phyloP scores from a whole-genome alignment of 768 basidiomycete genomes.

The Trametes maxima region DNA sequence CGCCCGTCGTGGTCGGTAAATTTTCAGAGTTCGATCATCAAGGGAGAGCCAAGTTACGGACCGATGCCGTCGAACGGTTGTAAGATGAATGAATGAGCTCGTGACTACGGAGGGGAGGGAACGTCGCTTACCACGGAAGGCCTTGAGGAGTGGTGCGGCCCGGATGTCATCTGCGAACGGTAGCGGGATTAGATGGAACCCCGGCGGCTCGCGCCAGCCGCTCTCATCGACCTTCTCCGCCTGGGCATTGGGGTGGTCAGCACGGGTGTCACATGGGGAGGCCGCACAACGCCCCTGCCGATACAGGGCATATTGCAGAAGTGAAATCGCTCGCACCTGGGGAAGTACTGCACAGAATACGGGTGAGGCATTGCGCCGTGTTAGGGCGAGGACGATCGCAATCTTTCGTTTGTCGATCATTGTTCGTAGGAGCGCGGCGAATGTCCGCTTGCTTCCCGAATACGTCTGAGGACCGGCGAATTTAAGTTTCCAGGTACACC shows the following conservation, averaged over 20 bases:
- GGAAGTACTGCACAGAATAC: constrained; percentile 85
- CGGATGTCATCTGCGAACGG: constrained; percentile 96
- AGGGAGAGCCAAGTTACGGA: constrained; percentile 3
- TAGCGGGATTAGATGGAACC: constrained; percentile 91
- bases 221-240: constrained; percentile 69
- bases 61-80: constrained; percentile 1
- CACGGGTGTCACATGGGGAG: constrained; percentile 4
- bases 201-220: constrained; percentile 83
- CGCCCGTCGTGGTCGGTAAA: neutral
- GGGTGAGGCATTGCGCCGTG: constrained; percentile 73
- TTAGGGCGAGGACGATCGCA: constrained; percentile 72
- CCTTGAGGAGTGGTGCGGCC: constrained; percentile 67
- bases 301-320: constrained; percentile 16
- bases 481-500: neutral
- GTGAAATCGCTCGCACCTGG: constrained; percentile 54
- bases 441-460: constrained; percentile 91
- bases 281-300: neutral
- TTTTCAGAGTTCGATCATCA: constrained; percentile 1
- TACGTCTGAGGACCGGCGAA: constrained; percentile 52
- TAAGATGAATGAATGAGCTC: constrained; percentile 13
- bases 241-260: constrained; percentile 38
- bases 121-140: constrained; percentile 55
- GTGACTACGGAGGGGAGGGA: constrained; percentile 2
- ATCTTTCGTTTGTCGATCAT: constrained; percentile 83
- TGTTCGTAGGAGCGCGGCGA: constrained; percentile 81